A percentile compares a stretch with the other conserved stretches of the same genome.
Evolutionary conservation across 106 monocot species (phyloP).

Genomic region (Apostasia shenzhenica): DNA sequence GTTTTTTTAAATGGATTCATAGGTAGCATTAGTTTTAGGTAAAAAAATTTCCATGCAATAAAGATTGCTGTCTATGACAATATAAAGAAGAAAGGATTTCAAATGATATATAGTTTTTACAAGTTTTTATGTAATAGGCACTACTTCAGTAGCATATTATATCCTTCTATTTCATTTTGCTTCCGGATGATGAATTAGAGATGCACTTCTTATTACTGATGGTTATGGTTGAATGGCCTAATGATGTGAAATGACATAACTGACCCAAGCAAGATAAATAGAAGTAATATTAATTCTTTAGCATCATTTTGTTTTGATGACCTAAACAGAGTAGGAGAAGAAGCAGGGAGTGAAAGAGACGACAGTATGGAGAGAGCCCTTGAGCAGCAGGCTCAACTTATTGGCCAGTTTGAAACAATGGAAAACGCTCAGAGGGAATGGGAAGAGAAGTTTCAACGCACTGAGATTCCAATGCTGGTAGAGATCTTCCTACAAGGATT

Average conservation of each 20-base stretch:
- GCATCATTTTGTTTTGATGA: conserved; percentile 10
- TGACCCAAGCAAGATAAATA: conserved; percentile 8
- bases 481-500: neutral
- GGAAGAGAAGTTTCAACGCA: conserved; percentile 70
- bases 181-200: conserved; percentile 17
- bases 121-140: no score
- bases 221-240: conserved; percentile 3
- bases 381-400: conserved; percentile 75
- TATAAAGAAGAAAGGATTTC: no score
- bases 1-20: no score
- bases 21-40: no score
- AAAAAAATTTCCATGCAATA: no score
- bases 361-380: conserved; percentile 69
- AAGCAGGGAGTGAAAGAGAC: conserved; percentile 21
- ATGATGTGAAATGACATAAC: conserved; percentile 17
- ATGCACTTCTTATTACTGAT: conserved; percentile 13
- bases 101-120: no score
- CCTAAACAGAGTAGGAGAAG: conserved; percentile 15
- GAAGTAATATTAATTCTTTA: neutral
- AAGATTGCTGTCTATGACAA: no score
- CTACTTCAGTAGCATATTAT: neutral
- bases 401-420: conserved; percentile 57
- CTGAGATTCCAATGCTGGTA: conserved; percentile 34
- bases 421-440: conserved; percentile 94
- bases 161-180: conserved; percentile 23